These are phyloP conservation scores for Zygoascus ofunaensis DNA, from an alignment of 805 yeast genomes.

Conservation along the genomic window DNA sequence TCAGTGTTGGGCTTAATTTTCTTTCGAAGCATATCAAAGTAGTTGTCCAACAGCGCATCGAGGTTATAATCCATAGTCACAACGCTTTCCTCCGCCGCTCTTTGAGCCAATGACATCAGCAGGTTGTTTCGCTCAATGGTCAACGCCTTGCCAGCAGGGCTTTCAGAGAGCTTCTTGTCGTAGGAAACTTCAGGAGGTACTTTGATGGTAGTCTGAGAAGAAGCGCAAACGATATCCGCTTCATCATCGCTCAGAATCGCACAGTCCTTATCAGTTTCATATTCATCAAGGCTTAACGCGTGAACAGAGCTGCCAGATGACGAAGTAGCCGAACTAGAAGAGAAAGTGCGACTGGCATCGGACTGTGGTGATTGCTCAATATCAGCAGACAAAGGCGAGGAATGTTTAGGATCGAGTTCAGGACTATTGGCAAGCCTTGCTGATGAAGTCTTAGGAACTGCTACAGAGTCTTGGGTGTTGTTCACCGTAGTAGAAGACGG, in stretches of 20 bases:
- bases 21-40: constrained; percentile 20
- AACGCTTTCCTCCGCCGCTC: not conserved
- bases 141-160: not conserved
- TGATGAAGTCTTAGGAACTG: not conserved
- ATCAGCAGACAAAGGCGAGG: not conserved
- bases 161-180: not conserved
- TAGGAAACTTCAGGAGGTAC: not conserved
- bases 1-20: constrained; percentile 19
- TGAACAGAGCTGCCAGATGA: not conserved
- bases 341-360: not conserved
- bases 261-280: not conserved
- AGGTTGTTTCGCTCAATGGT: not conserved
- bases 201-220: too few species aligned
- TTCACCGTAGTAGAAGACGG: not conserved
- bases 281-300: not conserved
- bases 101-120: not conserved
- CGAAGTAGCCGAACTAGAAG: not conserved
- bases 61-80: not conserved
- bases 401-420: not conserved
- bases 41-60: constrained; percentile 20
- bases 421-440: not conserved
- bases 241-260: not conserved
- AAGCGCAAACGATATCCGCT: not conserved
- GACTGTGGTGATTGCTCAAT: not conserved
- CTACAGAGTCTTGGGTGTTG: not conserved